Base-by-base conservation (phyloP, 2,329 filamentous ascomycete species). In the Rhexocercosporidium sp. region DNA sequence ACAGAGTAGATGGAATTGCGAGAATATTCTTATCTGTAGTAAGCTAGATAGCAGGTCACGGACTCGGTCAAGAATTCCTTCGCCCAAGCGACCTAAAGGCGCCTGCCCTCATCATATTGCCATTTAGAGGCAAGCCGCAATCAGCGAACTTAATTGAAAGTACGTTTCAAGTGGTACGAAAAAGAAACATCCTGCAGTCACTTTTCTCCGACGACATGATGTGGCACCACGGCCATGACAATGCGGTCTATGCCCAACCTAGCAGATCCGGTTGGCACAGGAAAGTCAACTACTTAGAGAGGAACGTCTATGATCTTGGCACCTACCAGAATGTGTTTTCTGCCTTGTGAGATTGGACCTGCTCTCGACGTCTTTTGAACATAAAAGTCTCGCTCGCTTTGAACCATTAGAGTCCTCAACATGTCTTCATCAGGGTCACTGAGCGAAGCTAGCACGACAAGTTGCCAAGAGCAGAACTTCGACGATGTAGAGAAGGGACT, bases 1-100 rank as follows among this genome's bases (percentile, higher is more conserved):
- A 31, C 49, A 22, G 20, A 53, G 20, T 22, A 51, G 11, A 51
- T 51, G 47, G 14, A 53, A 53, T 27, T 29, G 49, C 2, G 49
- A 53, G 27, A 53, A 53, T n/a, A 31, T 53, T 53, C 49, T n/a
- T 27, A 53, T 53, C 49, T 27, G 49, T 53, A 53, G 49, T 53
- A 53, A 53, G 27, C 20, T 5, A 53, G 25, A 53, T 31, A 53
- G 49, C 49, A 53, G 49, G 14, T 53, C 20, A 53, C 49, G 20
- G 49, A 53, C 49, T 53, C 27, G 8, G 20, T 25, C 22, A 12
- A 25, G 49, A 25, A 53, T 53, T 53, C 49, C 49, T 53, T 25
- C 49, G 49, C 49, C 49, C 49, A 27, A 53, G 27, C 49, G 49
- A 27, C 49, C 49, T 53, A 53, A 53, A 22, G 49, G 22, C 49